Base-by-base conservation (phyloP, 495 filamentous ascomycete species). In the Aspergillus nanangensis region DNA sequence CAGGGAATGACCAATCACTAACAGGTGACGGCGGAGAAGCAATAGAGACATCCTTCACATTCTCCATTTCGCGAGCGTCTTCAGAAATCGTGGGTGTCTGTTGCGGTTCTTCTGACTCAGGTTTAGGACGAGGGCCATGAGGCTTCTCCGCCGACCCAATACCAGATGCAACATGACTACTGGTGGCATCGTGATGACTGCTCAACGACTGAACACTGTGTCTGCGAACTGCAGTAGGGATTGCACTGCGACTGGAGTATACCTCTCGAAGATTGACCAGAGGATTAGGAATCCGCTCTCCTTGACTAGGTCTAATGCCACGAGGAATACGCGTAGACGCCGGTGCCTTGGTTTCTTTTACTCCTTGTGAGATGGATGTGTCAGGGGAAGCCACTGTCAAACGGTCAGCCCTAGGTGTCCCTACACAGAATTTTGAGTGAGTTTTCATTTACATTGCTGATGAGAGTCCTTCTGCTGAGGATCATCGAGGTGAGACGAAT, bases 191-290 rank as follows among this genome's bases (percentile, higher is more conserved):
- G 35, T 18, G 38, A 14, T 25, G 27, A 41, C 8, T 34, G 5
- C 22, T 52, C 46, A 21, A 4, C 38, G 32, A 17, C 17, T 45
- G 44, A 2, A 22, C 39, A 24, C 52, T 49, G 13, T 20, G 43
- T 21, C 36, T 47, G 13, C 45, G 47, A 15, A 43, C 34, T 13
- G 52, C 9, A 34, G 51, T 23, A 13, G 52, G 56, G 4, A 59
- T 55, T 15, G 43, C 37, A 29, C 56, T 58, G 20, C 49, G 55
- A 9, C 13, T 45, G 44, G 8, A 41, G 22, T 22, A 25, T 46
- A 17, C 9, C 3, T 20, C 34, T 17, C 1, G 24, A n/a, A n/a
- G n/a, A n/a, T n/a, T 14, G 5, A 32, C 46, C 17, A 21, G 45
- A 15, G 41, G 4, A 18, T 35, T 34, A n/a, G 51, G 11, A 18